Conservation (phyloP, 1,284 basidiomycete species). For the Papiliotrema nemorosa region DNA sequence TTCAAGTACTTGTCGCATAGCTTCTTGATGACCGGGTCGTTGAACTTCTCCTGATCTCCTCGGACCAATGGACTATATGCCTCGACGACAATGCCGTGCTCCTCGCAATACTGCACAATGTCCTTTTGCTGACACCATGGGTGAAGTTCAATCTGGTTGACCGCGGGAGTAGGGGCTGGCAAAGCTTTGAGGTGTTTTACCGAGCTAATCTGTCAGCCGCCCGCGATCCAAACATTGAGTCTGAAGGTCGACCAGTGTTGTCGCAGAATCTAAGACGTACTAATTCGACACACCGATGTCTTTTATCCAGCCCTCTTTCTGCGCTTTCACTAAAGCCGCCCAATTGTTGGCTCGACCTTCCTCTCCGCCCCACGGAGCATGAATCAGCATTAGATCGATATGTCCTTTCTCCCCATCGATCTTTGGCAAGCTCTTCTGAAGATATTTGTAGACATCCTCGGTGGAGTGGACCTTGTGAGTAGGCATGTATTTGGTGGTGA, state of each 20-base stretch:
- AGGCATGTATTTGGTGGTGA: slow-evolving; percentile 62
- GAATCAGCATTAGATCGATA: slow-evolving; percentile 73
- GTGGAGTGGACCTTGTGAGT: slow-evolving; percentile 55
- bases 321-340: slow-evolving; percentile 36
- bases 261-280: no score
- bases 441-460: slow-evolving; percentile 47
- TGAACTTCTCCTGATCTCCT: slow-evolving; percentile 53
- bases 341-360: slow-evolving; percentile 36
- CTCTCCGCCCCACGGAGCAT: slow-evolving; percentile 46
- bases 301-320: slow-evolving; percentile 63
- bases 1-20: slow-evolving; percentile 63
- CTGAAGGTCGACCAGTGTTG: no score
- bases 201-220: slow-evolving; percentile 54
- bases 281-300: slow-evolving; percentile 76
- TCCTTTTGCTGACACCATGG: slow-evolving; percentile 76
- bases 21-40: slow-evolving; percentile 56
- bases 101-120: slow-evolving; percentile 71
- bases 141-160: slow-evolving; percentile 86
- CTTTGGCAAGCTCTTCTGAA: slow-evolving; percentile 20
- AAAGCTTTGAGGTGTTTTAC: slow-evolving; percentile 77
- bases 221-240: no score
- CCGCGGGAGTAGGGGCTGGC: slow-evolving; percentile 61
- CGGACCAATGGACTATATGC: slow-evolving; percentile 73
- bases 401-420: slow-evolving; percentile 48
- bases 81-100: slow-evolving; percentile 66